Evolutionary conservation across 2,329 filamentous ascomycete species (phyloP), one percentile per base, ranked within the genome.

Genomic region (Pyrenochaeta sp.): DNA sequence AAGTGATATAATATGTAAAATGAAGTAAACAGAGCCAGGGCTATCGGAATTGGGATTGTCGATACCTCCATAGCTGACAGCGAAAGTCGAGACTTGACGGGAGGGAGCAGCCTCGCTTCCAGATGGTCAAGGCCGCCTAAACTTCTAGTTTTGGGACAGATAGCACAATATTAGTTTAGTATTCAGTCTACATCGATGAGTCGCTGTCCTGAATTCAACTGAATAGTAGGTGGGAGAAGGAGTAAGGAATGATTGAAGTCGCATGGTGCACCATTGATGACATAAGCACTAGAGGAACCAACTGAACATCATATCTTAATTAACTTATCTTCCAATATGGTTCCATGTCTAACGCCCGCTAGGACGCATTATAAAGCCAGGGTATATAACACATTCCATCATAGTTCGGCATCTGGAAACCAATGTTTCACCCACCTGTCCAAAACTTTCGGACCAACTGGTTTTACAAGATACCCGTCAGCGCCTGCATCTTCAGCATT

Each of bases 381-480:
- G 36, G 18, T 21, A 39, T 39, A 37, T 37, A 10, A 21, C 20
- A 39, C 4, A 33, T 12, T 20, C 15, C 11, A 49, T 51, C 45
- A 54, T 17, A 60, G 15, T 10, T 57, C 49, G 10, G 55, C 54
- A 29, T 58, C 35, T 7, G 61, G 58, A 23, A 61, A 68, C 63
- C 60, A 68, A 18, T 63, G 60, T 45, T 58, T 61, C 1, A 69
- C 45, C 36, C 54, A 54, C 2, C 52, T 49, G 44, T 71, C 68
- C 51, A 75, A 46, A 14, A 62, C 58, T 44, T 68, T 71, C 17
- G 71, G 58, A 0, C 69, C 66, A 23, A 74, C 56, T 3, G 73
- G 73, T 53, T 75, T 75, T 9, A 71, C 67, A 18, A 64, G 55
- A 51, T 69, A 75, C 29, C 63, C 67, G 32, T 75, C 61, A 2